Conservation (phyloP, 257 asterid genomes). For the Dorcoceras hygrometricum region DNA sequence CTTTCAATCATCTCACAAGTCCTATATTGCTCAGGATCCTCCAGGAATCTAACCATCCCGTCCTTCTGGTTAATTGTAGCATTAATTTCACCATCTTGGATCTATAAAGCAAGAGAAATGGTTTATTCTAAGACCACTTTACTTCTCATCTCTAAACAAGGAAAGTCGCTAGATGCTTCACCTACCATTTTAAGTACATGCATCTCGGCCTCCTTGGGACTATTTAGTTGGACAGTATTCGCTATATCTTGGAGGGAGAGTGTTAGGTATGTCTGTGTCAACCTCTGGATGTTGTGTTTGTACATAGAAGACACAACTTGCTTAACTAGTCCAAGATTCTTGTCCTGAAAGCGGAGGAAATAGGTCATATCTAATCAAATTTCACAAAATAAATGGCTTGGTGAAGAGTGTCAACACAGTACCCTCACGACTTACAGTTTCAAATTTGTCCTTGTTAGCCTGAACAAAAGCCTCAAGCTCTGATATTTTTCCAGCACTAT, state of each 20-base stretch:
- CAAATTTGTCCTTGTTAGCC: slow-evolving; percentile 71
- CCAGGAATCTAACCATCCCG: slow-evolving; percentile 99
- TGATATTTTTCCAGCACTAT: slow-evolving; percentile 66
- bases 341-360: slow-evolving; percentile 54
- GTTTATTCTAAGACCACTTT: slow-evolving; percentile 6
- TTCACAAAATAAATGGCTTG: not conserved
- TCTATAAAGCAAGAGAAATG: slow-evolving; percentile 36
- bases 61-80: slow-evolving; percentile 98
- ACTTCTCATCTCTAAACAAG: slow-evolving; percentile 1
- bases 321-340: slow-evolving; percentile 90
- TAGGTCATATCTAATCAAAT: not conserved
- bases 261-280: slow-evolving; percentile 93
- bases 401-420: slow-evolving; percentile 14
- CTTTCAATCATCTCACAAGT: slow-evolving; percentile 90
- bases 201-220: slow-evolving; percentile 97
- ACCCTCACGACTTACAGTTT: slow-evolving; percentile 50
- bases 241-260: slow-evolving; percentile 98
- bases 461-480: slow-evolving; percentile 68
- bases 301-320: slow-evolving; percentile 93
- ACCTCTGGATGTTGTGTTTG: slow-evolving; percentile 93
- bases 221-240: slow-evolving; percentile 59
- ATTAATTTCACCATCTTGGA: slow-evolving; percentile 90
- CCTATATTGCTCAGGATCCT: slow-evolving; percentile 97
- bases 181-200: slow-evolving; percentile 95
- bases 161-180: slow-evolving; percentile 16